Conservation (phyloP, 495 filamentous ascomycete species). For the Aspergillus sclerotioniger region DNA sequence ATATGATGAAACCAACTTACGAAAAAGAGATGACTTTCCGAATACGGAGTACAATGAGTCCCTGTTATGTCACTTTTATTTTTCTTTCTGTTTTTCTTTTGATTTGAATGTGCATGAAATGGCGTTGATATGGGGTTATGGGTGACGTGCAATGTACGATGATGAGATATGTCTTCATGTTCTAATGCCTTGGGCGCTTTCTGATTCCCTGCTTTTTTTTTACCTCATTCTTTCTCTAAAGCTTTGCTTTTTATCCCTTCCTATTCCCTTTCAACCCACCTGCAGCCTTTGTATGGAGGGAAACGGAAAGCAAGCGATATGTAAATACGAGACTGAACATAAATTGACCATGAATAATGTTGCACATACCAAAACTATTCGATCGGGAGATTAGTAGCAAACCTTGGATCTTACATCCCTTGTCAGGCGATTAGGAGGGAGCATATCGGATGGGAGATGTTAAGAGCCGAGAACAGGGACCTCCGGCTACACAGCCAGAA, state of each 20-base stretch:
- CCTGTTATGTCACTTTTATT: slow-evolving; percentile 6
- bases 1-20: slow-evolving; percentile 7
- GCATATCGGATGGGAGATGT: not conserved
- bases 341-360: slow-evolving; percentile 1
- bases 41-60: slow-evolving; percentile 3
- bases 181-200: slow-evolving; percentile 13
- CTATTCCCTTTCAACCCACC: slow-evolving; percentile 10
- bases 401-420: not conserved
- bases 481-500: slow-evolving; percentile 1
- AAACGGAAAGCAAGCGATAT: slow-evolving; percentile 14
- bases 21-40: slow-evolving; percentile 1
- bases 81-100: slow-evolving; percentile 9
- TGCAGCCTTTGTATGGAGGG: not conserved
- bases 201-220: slow-evolving; percentile 11
- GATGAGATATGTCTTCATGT: slow-evolving; percentile 25
- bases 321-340: slow-evolving; percentile 32
- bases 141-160: slow-evolving; percentile 28
- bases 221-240: slow-evolving; percentile 4
- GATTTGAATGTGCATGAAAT: slow-evolving; percentile 26
- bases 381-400: not conserved
- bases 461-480: not conserved
- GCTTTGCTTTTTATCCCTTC: slow-evolving; percentile 9
- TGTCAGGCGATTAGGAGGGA: not conserved
- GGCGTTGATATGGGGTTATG: slow-evolving; percentile 22
- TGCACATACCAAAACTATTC: not conserved